Base-by-base conservation (phyloP, 75 land plant genomes). In the Pinus taeda region DNA sequence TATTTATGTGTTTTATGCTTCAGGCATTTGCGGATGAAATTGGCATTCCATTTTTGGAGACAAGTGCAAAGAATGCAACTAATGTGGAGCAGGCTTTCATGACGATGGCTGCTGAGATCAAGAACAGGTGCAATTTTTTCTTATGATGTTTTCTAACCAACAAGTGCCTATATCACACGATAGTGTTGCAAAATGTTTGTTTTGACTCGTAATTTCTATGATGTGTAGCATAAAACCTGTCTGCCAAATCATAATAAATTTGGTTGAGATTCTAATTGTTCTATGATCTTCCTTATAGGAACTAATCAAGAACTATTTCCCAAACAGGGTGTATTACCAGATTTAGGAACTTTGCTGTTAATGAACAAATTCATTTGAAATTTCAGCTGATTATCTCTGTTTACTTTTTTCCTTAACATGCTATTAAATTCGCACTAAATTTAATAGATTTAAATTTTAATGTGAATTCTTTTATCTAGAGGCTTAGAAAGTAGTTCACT, bases 21-120 rank as follows among this genome's bases (percentile, higher is more conserved):
- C 89, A 90, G 24, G 85, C 61, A 87, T 81, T 82, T 83, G 90
- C n/a, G 89, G 88, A 78, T 85, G 74, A 71, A 87, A 90, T 64
- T 49, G 90, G 92, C 22, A 75, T 87, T 3, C 88, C 92, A 22
- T 87, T 90, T 75, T 82, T 90, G 17, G 92, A 90, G 60, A 90
- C 92, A 24, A 87, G 90, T 61, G 90, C 92, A 17, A 83, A 88
- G 24, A 88, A 90, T 76, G 87, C 87, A 22, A 75, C 74, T 4
- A 88, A 87, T 79, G 92, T 87, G 13, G 92, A 90, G 75, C 85
- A 85, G 74, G 90, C 92, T 73, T 88, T 90, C 73, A 90, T 88
- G 62, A 90, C 81, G 13, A 90, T 85, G 67, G 85, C 88, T 17
- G 56, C 78, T 4, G 92, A 90, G 76, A 90, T 90, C 24, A 69